Evolutionary conservation across 192 early-diverging fungal species (phyloP).

Genomic region (Rhizophlyctis rosea): DNA sequence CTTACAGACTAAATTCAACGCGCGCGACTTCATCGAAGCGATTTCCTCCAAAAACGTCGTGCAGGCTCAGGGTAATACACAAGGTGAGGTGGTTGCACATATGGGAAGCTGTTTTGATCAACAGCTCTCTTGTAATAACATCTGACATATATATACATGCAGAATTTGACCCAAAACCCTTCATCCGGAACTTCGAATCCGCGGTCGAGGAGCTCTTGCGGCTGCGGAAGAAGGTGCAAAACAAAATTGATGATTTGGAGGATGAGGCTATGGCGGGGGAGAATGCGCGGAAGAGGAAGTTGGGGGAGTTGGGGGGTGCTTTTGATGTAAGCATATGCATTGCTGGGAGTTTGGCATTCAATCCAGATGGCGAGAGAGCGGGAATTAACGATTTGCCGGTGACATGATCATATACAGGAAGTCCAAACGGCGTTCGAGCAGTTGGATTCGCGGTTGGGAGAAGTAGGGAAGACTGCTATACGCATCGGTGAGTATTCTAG

Average conservation of each 20-base stretch:
- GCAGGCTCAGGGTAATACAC: slow-evolving; percentile 41
- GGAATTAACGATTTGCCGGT: neutral
- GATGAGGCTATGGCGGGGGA: slow-evolving; percentile 72
- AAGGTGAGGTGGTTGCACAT: slow-evolving; percentile 5
- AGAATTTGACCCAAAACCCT: slow-evolving; percentile 86
- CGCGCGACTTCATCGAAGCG: slow-evolving; percentile 58
- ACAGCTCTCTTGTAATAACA: neutral
- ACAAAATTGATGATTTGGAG: slow-evolving; percentile 84
- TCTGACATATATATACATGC: neutral
- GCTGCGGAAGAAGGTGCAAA: slow-evolving; percentile 70
- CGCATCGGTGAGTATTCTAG: slow-evolving; percentile 65
- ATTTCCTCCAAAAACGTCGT: slow-evolving; percentile 47
- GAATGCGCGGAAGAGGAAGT: slow-evolving; percentile 66
- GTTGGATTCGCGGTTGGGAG: slow-evolving; percentile 81
- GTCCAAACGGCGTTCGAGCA: slow-evolving; percentile 84
- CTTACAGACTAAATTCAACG: slow-evolving; percentile 47
- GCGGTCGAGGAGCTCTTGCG: slow-evolving; percentile 79
- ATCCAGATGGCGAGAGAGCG: neutral
- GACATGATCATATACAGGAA: slow-evolving; percentile 49
- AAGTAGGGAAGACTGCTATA: slow-evolving; percentile 95
- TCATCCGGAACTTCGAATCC: slow-evolving; percentile 87
- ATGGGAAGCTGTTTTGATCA: neutral
- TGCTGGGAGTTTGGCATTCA: neutral
- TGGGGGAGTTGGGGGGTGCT: slow-evolving; percentile 72
- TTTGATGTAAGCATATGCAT: slow-evolving; percentile 62